Conservation (phyloP, 2,329 filamentous ascomycete species). For the Sporothrix curviconia region DNA sequence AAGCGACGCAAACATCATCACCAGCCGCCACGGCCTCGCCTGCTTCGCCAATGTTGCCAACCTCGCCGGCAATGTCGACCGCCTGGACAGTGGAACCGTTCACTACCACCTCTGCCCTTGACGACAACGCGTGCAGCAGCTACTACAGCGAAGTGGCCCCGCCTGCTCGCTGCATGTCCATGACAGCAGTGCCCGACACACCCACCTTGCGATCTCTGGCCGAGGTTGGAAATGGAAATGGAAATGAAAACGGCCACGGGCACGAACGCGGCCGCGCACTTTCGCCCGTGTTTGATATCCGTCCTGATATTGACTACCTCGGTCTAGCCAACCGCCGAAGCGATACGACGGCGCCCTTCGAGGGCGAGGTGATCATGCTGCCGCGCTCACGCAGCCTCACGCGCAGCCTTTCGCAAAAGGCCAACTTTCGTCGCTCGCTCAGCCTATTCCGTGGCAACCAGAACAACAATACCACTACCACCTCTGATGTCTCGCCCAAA, state of each 20-base stretch:
- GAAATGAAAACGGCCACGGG: not conserved
- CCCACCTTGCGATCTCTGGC: not conserved
- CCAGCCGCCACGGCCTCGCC: too few species aligned
- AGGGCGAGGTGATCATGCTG: constrained; percentile 11
- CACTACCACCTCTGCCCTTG: not conserved
- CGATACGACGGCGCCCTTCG: not conserved
- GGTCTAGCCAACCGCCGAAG: constrained; percentile 35
- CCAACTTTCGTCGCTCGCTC: constrained; percentile 30
- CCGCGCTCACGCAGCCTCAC: constrained; percentile 24
- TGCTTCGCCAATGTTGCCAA: not conserved
- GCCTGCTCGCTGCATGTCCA: constrained; percentile 9
- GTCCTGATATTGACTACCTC: constrained; percentile 52
- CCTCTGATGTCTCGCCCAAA: not conserved
- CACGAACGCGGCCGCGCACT: not conserved
- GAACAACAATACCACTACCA: not conserved
- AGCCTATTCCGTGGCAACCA: constrained; percentile 24
- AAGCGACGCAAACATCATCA: not conserved
- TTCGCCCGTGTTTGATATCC: constrained; percentile 34
- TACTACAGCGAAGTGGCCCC: not conserved
- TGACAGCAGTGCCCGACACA: constrained; percentile 9
- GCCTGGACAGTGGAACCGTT: not conserved
- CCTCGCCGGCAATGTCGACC: not conserved
- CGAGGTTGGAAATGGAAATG: not conserved
- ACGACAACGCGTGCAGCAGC: not conserved
- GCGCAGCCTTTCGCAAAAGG: constrained; percentile 27